Evolutionary conservation across 345 rosid genomes (phyloP).

Genomic region (Erodium maritimum): DNA sequence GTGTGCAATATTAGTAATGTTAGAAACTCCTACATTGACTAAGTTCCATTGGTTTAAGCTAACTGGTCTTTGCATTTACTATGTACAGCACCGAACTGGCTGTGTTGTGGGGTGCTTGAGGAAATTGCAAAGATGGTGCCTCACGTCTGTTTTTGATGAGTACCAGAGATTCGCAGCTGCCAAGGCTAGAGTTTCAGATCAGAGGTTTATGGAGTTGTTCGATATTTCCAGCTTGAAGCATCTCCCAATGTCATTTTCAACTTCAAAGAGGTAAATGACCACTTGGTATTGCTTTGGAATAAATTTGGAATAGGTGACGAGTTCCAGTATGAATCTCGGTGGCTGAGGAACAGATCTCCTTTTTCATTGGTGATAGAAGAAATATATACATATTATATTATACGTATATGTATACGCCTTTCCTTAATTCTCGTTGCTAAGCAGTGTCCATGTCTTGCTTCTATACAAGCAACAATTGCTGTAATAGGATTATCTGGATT

Average conservation of each 20-base stretch:
- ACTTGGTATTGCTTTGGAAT: slow-evolving; percentile 18
- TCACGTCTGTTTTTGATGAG: slow-evolving; percentile 76
- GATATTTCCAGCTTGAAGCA: slow-evolving; percentile 65
- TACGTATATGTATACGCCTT: not conserved
- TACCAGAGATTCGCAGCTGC: slow-evolving; percentile 86
- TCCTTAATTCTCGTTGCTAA: not conserved
- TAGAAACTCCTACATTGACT: not conserved
- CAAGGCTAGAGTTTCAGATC: slow-evolving; percentile 85
- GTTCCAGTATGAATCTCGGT: slow-evolving; percentile 11
- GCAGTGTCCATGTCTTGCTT: not conserved
- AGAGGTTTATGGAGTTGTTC: slow-evolving; percentile 85
- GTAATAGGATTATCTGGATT: not conserved
- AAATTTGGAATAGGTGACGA: slow-evolving; percentile 32
- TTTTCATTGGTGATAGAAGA: too few species aligned
- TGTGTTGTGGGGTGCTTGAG: slow-evolving; percentile 91
- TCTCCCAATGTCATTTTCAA: slow-evolving; percentile 59
- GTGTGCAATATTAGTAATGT: slow-evolving; percentile 6
- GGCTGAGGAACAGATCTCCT: too few species aligned
- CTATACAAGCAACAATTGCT: not conserved
- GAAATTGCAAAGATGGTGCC: slow-evolving; percentile 81
- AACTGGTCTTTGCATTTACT: not conserved
- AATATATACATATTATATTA: too few species aligned
- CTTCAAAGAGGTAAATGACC: slow-evolving; percentile 32
- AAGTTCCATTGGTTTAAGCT: not conserved
- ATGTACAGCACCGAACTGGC: slow-evolving; percentile 84